A percentile compares a stretch with the other conserved stretches of the same genome.
These are phyloP conservation scores for Lachancea quebecensis DNA, from an alignment of 805 yeast genomes.

Conservation along the genomic window DNA sequence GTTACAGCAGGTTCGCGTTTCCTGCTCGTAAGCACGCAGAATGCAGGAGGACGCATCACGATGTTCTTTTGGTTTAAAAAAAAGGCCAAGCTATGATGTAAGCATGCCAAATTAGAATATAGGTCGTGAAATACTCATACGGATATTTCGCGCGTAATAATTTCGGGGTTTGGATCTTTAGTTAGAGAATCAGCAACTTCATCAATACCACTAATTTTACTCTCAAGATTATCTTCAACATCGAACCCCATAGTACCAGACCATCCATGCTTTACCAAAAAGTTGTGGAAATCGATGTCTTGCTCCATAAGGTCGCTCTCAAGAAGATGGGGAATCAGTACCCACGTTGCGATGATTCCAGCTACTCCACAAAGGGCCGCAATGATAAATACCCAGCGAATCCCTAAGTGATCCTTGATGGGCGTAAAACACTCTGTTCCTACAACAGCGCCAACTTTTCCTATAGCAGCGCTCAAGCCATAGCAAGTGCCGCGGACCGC, in stretches of 20 bases:
- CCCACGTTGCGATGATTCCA: slow-evolving; percentile 53
- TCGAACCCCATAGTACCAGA: slow-evolving; percentile 36
- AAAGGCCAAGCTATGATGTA: too few species aligned
- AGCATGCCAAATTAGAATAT: too few species aligned
- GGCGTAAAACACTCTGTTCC: slow-evolving; percentile 71
- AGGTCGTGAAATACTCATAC: too few species aligned
- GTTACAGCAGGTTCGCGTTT: too few species aligned
- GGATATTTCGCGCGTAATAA: too few species aligned
- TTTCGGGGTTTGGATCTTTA: too few species aligned
- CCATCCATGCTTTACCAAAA: slow-evolving; percentile 55
- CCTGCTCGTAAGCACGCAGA: too few species aligned
- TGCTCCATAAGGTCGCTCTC: slow-evolving; percentile 65
- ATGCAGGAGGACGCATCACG: too few species aligned
- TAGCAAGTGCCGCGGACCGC: slow-evolving; percentile 71
- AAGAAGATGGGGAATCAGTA: slow-evolving; percentile 60
- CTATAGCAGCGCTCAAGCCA: slow-evolving; percentile 72
- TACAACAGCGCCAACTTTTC: slow-evolving; percentile 80
- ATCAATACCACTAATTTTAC: background rate
- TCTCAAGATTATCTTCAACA: slow-evolving; percentile 9
- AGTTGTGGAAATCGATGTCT: slow-evolving; percentile 56
- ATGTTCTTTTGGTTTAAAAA: too few species aligned
- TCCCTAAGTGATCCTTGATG: slow-evolving; percentile 56
- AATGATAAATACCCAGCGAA: slow-evolving; percentile 70
- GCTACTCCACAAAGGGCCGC: slow-evolving; percentile 65
- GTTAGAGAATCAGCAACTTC: background rate